Evolutionary conservation across 495 filamentous ascomycete species (phyloP).

Genomic region (Rhizodiscina lignyota): DNA sequence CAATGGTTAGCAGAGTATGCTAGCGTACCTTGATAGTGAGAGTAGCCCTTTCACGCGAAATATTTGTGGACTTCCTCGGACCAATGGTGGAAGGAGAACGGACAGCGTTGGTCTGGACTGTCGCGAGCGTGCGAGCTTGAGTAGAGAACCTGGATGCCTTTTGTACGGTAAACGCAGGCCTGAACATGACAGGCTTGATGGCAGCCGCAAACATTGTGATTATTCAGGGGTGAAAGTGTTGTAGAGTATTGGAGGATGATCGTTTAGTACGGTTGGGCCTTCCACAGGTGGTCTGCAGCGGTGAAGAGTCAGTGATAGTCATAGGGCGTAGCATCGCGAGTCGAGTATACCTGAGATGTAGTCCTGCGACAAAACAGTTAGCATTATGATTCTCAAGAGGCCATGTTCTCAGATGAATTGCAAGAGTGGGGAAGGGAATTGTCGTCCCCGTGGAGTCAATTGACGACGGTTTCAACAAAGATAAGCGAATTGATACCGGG

Average conservation of each 20-base stretch:
- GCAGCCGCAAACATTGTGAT: constrained; percentile 55
- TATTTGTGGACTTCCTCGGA: constrained; percentile 34
- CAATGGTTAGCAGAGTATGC: neutral
- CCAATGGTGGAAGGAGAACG: constrained; percentile 31
- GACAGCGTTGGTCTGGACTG: constrained; percentile 47
- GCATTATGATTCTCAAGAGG: constrained; percentile 4
- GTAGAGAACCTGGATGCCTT: constrained; percentile 31
- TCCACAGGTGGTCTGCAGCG: constrained; percentile 86
- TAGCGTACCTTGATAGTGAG: constrained; percentile 72
- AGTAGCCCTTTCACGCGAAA: constrained; percentile 62
- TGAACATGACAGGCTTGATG: constrained; percentile 36
- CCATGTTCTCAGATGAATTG: neutral
- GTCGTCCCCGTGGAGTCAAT: neutral
- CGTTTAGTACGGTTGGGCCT: constrained; percentile 66
- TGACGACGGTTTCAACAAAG: neutral
- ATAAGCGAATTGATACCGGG: constrained; percentile 7
- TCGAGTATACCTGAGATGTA: constrained; percentile 17
- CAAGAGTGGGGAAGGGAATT: neutral
- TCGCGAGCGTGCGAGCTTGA: constrained; percentile 50
- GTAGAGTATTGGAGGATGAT: constrained; percentile 6
- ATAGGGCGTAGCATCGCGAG: neutral
- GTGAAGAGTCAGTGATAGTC: constrained; percentile 12
- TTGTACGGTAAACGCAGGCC: constrained; percentile 30
- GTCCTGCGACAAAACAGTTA: constrained; percentile 13
- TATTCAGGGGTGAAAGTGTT: constrained; percentile 6